A percentile compares a stretch with the other conserved stretches of the same genome.
Conservation (phyloP, 2,329 filamentous ascomycete species). For the Penicillium sp. region DNA sequence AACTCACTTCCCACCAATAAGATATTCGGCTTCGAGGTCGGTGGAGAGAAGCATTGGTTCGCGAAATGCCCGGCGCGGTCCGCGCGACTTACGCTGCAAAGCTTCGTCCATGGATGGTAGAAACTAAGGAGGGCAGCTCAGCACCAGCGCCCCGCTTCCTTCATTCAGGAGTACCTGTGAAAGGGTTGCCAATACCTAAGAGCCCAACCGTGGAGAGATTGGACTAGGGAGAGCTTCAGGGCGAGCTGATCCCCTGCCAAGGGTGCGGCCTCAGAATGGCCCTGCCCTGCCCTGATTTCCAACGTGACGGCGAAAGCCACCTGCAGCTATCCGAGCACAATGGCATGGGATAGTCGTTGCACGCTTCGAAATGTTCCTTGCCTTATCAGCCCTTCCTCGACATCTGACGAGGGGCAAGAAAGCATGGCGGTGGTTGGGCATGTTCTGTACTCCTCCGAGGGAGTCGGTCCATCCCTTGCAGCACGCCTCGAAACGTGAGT, state of each 20-base stretch:
- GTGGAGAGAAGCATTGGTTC: constrained; percentile 44
- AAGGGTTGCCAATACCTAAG: constrained; percentile 51
- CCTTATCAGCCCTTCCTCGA: constrained; percentile 21
- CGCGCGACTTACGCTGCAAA: background rate
- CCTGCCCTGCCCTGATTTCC: constrained; percentile 39
- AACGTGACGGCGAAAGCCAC: constrained; percentile 33
- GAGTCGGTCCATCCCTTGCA: constrained; percentile 39
- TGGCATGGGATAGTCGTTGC: background rate
- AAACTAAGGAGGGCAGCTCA: constrained; percentile 27
- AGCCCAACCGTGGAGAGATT: constrained; percentile 56
- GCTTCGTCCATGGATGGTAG: background rate
- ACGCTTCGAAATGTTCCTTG: constrained; percentile 17
- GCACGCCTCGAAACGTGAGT: constrained; percentile 37
- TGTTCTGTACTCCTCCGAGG: constrained; percentile 25
- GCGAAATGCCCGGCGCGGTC: constrained; percentile 48
- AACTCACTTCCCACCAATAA: constrained; percentile 58
- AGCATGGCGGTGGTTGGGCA: constrained; percentile 26
- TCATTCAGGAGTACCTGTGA: constrained; percentile 47
- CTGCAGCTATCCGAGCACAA: constrained; percentile 24
- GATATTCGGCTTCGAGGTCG: constrained; percentile 52
- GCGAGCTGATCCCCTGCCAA: constrained; percentile 55
- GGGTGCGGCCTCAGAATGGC: constrained; percentile 53
- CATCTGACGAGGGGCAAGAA: constrained; percentile 26
- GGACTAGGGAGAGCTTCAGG: constrained; percentile 50
- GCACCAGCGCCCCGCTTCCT: constrained; percentile 41